These are phyloP conservation scores for Nakaseomyces sp. DNA, from an alignment of 1,139 yeast genomes.

Conservation along the genomic window DNA sequence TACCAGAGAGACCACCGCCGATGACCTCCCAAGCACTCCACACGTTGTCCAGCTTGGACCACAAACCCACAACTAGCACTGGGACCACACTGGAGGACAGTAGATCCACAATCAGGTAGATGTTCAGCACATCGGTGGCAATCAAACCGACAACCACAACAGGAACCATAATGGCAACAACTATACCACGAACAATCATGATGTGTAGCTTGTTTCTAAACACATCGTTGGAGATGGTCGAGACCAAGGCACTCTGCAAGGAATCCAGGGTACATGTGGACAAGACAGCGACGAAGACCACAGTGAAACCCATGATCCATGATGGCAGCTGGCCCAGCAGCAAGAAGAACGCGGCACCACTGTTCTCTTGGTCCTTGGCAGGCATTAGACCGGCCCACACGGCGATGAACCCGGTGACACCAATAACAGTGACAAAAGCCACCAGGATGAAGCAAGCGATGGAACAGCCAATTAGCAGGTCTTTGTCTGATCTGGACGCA, in stretches of 20 bases:
- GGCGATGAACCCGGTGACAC: constrained; percentile 77
- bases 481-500: constrained; percentile 73
- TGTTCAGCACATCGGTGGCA: constrained; percentile 75
- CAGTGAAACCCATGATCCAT: constrained; percentile 78
- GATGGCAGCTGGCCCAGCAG: constrained; percentile 67
- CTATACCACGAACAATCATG: constrained; percentile 61
- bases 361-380: constrained; percentile 52
- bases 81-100: constrained; percentile 84
- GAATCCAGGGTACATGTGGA: constrained; percentile 90
- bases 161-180: constrained; percentile 70
- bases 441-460: constrained; percentile 64
- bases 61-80: constrained; percentile 71
- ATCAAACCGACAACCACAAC: constrained; percentile 75
- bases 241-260: constrained; percentile 79
- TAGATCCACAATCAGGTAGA: constrained; percentile 83
- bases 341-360: constrained; percentile 58
- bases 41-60: constrained; percentile 51
- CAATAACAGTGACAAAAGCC: constrained; percentile 59
- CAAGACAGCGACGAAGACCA: constrained; percentile 62
- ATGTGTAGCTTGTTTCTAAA: constrained; percentile 72
- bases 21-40: constrained; percentile 76
- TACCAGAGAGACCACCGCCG: constrained; percentile 75
- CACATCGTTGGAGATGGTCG: constrained; percentile 80
- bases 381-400: constrained; percentile 77
- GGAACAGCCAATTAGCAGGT: constrained; percentile 64